Conservation (phyloP, 371 early-diverging fungal species). For the Smittium mucronatum region DNA sequence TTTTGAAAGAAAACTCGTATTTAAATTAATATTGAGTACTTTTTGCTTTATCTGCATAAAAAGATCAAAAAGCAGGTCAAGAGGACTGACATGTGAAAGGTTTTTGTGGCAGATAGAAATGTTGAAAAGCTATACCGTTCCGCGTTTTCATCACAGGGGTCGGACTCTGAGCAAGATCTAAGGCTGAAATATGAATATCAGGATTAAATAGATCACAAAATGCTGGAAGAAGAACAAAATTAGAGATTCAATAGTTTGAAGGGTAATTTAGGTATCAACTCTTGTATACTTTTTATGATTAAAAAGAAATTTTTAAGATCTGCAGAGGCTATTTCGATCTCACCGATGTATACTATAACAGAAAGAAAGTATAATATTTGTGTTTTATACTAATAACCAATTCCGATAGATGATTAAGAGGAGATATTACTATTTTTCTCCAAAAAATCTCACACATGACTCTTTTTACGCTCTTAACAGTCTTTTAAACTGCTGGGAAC, state of each 20-base stretch:
- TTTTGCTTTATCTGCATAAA: background rate
- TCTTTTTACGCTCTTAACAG: background rate
- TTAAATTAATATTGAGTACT: background rate
- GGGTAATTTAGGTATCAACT: background rate
- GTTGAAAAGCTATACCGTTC: background rate
- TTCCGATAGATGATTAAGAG: background rate
- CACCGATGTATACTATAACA: background rate
- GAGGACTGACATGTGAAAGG: background rate
- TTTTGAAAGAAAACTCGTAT: background rate
- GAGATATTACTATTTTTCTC: background rate
- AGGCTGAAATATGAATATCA: background rate
- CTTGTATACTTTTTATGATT: background rate
- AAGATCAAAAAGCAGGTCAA: background rate
- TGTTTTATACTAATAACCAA: background rate
- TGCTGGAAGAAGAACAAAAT: background rate
- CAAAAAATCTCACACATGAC: background rate
- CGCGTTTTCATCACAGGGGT: background rate
- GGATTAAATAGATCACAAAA: background rate
- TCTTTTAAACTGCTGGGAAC: background rate
- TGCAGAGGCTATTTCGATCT: background rate
- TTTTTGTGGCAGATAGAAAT: background rate
- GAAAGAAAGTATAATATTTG: background rate
- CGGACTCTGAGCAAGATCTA: background rate
- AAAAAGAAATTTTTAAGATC: background rate
- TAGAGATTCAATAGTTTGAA: background rate